Evolutionary conservation across 192 early-diverging fungal species (phyloP).

Genomic region (Rhizophagus clarus): DNA sequence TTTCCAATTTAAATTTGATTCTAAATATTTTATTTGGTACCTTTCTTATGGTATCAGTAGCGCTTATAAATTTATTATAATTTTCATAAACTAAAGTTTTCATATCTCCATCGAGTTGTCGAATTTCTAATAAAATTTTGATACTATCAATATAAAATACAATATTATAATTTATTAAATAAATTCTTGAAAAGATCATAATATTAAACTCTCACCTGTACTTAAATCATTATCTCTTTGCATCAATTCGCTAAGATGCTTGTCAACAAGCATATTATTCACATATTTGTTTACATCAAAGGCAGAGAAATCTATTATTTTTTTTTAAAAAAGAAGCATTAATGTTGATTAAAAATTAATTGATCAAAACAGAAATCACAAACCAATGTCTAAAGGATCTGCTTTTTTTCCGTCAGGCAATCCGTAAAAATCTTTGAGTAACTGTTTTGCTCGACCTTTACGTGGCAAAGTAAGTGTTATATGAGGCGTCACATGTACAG

Average conservation of each 20-base stretch:
- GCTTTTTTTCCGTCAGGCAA: slow-evolving; percentile 47
- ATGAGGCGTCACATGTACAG: not conserved
- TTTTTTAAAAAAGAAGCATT: slow-evolving; percentile 5
- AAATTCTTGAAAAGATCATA: not conserved
- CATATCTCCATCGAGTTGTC: slow-evolving; percentile 93
- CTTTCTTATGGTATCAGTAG: slow-evolving; percentile 87
- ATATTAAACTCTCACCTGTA: slow-evolving; percentile 47
- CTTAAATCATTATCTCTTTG: slow-evolving; percentile 76
- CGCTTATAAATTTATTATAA: slow-evolving; percentile 96
- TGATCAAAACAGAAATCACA: not conserved
- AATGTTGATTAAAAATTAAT: not conserved
- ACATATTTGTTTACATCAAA: slow-evolving; percentile 83
- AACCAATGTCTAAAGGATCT: slow-evolving; percentile 75
- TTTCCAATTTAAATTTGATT: not conserved
- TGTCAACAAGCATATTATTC: slow-evolving; percentile 72
- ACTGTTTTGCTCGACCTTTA: slow-evolving; percentile 41
- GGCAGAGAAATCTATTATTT: slow-evolving; percentile 61
- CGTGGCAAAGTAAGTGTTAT: slow-evolving; percentile 17
- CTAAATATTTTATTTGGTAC: slow-evolving; percentile 34
- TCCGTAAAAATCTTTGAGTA: slow-evolving; percentile 61
- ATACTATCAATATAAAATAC: not conserved
- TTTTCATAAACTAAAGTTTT: slow-evolving; percentile 99
- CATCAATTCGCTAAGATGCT: slow-evolving; percentile 69
- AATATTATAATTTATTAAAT: not conserved
- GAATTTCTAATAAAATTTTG: slow-evolving; percentile 54